Evolutionary conservation across 1,284 basidiomycete species (phyloP), one percentile per base, ranked within the genome.

Genomic region (Mycena sp.): DNA sequence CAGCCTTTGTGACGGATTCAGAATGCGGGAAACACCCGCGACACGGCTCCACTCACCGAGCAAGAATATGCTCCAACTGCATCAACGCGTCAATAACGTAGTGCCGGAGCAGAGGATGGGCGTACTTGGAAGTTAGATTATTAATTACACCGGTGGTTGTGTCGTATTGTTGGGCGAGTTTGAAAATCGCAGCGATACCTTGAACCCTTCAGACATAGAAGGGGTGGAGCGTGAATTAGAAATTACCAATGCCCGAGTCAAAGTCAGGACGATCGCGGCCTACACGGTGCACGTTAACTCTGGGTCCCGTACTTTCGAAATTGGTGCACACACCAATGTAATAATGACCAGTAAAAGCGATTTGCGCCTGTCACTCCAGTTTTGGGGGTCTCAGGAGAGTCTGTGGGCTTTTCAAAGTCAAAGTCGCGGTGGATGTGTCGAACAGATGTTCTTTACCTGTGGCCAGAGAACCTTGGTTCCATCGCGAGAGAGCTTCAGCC

Each of bases 201-300:
- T 86, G 32, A 16, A n/a, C 5, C 49, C 21, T 37, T 19, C 46
- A 41, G 25, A 38, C 21, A 12, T 12, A 21, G 21, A 38, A 16
- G 16, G 32, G 21, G 25, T 9, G 28, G 21, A 17, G 32, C 11
- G 16, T 21, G 25, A 29, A 32, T 28, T 30, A 56, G 17, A n/a
- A 67, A 80, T 54, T 25, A 87, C 88, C 87, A 64, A 88, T 87
- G 0, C 85, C 87, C 14, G 87, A 89, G 67, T 88, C 86, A 65
- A 90, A 90, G 69, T 90, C 89, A 0, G 89, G 89, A 89, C 84
- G 40, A 90, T 84, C 3, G 89, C 86, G 10, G 89, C 87, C 37
- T 67, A 12, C 5, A n/a, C 10, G 14, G 3, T 14, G 23, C 21
- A 23, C 25, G 16, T n/a, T n/a, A n/a, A n/a, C n/a, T n/a, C n/a